A percentile compares a stretch with the other conserved stretches of the same genome.
phyloP scores from a whole-genome alignment of 2,329 filamentous ascomycete species.

The Colletotrichum echinochloae region DNA sequence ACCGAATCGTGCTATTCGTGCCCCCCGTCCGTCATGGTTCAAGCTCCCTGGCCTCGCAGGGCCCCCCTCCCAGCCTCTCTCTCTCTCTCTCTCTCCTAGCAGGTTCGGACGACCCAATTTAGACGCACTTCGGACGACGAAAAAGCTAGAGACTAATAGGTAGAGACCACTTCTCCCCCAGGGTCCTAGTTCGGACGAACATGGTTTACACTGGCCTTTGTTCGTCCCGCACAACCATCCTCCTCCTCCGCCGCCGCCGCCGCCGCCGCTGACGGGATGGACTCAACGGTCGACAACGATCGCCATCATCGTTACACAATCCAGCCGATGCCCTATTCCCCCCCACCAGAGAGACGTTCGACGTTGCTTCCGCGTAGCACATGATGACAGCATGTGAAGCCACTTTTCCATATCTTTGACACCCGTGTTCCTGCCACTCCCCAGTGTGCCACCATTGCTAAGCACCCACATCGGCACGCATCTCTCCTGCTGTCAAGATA shows the following conservation, averaged over 20 bases:
- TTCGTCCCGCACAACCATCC: constrained; percentile 15
- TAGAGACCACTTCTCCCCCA: no score
- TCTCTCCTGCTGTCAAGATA: background rate
- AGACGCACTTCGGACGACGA: constrained; percentile 19
- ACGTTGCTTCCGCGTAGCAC: background rate
- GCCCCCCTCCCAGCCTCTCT: constrained; percentile 18
- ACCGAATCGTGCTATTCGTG: constrained; percentile 1
- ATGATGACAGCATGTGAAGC: background rate
- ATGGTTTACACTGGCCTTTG: constrained; percentile 8
- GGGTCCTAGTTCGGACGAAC: no score
- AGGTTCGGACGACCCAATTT: constrained; percentile 5
- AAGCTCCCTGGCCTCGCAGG: constrained; percentile 31
- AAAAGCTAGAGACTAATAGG: background rate
- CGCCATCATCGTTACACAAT: background rate
- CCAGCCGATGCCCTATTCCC: background rate
- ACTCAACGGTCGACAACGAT: constrained; percentile 26
- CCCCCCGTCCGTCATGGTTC: constrained; percentile 14
- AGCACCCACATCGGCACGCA: constrained; percentile 2
- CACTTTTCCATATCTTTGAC: background rate
- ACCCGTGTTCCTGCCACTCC: background rate
- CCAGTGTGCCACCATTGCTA: background rate
- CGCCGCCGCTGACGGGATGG: background rate
- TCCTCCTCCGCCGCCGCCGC: no score
- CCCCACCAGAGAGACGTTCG: background rate
- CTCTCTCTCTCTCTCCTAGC: no score